Conservation (phyloP, 2,329 filamentous ascomycete genomes). For the Microsporum audouinii region DNA sequence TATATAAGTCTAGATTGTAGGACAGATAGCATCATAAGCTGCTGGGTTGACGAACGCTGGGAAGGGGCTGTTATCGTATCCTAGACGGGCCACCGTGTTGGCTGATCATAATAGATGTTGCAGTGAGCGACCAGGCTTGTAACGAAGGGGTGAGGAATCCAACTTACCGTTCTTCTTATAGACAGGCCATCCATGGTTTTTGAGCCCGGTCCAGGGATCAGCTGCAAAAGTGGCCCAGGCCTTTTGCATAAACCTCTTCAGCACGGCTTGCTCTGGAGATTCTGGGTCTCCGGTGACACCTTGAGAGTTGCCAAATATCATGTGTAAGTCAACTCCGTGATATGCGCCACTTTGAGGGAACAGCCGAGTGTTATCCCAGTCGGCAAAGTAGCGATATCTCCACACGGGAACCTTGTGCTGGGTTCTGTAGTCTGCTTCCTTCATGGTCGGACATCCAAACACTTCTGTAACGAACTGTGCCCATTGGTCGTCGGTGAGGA, state of each 20-base stretch:
- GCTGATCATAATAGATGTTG: background rate
- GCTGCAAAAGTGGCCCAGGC: constrained; percentile 26
- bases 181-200: constrained; percentile 11
- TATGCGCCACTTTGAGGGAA: constrained; percentile 39
- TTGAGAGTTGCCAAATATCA: constrained; percentile 36
- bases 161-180: constrained; percentile 8
- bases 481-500: constrained; percentile 31
- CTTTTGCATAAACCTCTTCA: constrained; percentile 22
- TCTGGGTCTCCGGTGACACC: constrained; percentile 31
- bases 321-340: constrained; percentile 40
- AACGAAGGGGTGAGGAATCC: background rate
- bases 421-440: constrained; percentile 29
- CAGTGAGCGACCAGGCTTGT: background rate
- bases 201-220: constrained; percentile 22
- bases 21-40: constrained; percentile 4
- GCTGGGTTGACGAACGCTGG: constrained; percentile 4
- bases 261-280: constrained; percentile 20
- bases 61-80: constrained; percentile 6
- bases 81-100: background rate
- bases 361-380: constrained; percentile 40
- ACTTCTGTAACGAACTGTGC: constrained; percentile 34
- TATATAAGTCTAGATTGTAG: background rate
- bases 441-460: constrained; percentile 37
- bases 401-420: constrained; percentile 31
- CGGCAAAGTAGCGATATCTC: constrained; percentile 40